A percentile compares a stretch with the other conserved stretches of the same genome.
Evolutionary conservation across 768 basidiomycete genomes (phyloP).

Genomic region (Psilocybe cubensis): DNA sequence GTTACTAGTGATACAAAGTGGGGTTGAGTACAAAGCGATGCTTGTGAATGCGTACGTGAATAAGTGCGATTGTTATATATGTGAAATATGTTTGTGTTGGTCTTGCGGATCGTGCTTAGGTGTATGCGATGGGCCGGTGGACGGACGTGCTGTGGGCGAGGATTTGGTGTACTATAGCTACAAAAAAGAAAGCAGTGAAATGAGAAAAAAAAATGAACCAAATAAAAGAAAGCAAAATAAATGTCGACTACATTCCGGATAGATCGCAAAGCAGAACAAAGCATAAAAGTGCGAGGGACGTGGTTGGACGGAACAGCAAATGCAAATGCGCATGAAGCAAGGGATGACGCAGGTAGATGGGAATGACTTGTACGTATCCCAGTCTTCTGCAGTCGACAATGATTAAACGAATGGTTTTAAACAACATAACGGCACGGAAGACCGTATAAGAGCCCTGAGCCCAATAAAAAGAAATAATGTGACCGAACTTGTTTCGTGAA

Average conservation of each 20-base stretch:
- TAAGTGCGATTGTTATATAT: not conserved
- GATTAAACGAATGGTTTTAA: not conserved
- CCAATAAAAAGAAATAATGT: conserved; percentile 31
- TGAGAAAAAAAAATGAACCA: not conserved
- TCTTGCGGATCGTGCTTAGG: not conserved
- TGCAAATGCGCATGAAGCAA: conserved; percentile 9
- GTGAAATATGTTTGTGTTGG: not conserved
- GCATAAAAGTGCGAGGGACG: not conserved
- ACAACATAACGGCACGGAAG: not conserved
- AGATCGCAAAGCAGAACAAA: not conserved
- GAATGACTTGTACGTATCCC: not conserved
- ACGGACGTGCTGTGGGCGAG: not conserved
- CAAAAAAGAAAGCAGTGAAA: not conserved
- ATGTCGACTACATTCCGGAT: not conserved
- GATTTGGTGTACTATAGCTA: conserved; percentile 6
- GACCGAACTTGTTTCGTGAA: conserved; percentile 55
- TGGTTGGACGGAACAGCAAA: not conserved
- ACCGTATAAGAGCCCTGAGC: conserved; percentile 17
- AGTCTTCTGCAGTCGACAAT: not conserved
- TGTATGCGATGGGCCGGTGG: not conserved
- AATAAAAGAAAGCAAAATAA: not conserved
- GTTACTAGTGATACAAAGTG: conserved; percentile 23
- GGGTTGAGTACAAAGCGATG: not conserved
- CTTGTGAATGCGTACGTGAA: not conserved
- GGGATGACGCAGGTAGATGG: conserved; percentile 4